Conservation (phyloP, 1,139 yeast species). For the Groenewaldozyma auringiensis region DNA sequence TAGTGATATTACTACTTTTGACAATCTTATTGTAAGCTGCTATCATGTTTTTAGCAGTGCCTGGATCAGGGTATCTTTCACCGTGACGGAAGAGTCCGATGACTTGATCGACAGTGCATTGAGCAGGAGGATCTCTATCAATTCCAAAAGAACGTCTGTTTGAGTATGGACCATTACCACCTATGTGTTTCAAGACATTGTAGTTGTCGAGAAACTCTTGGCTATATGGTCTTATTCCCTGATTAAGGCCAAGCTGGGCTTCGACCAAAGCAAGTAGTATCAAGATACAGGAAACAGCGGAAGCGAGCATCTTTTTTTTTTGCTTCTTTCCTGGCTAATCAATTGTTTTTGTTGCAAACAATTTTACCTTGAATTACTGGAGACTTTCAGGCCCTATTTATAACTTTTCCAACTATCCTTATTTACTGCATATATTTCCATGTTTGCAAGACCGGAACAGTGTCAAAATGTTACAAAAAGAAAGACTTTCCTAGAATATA, state of each 20-base stretch:
- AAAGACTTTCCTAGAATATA: too few relatives aligned
- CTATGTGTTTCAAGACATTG: constrained; percentile 32
- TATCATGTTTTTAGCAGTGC: constrained; percentile 16
- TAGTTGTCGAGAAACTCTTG: constrained; percentile 28
- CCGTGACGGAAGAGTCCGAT: constrained; percentile 62
- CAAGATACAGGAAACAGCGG: not conserved
- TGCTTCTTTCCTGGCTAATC: not conserved
- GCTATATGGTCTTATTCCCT: constrained; percentile 18
- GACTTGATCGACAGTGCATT: constrained; percentile 56
- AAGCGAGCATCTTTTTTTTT: not conserved
- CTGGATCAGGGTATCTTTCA: constrained; percentile 51
- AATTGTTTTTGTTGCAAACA: too few relatives aligned
- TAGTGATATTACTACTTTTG: constrained; percentile 18
- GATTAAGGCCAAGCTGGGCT: constrained; percentile 8
- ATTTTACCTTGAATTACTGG: too few relatives aligned
- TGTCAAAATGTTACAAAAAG: too few relatives aligned
- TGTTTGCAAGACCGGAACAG: too few relatives aligned
- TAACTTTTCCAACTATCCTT: too few relatives aligned
- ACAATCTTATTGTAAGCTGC: constrained; percentile 15
- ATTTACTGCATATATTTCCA: too few relatives aligned
- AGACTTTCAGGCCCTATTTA: too few relatives aligned
- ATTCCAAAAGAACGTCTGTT: constrained; percentile 39
- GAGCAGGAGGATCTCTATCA: constrained; percentile 38
- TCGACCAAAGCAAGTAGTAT: constrained; percentile 2
- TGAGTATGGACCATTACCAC: constrained; percentile 41